These are phyloP conservation scores for Pterocarpus macrocarpus DNA, from an alignment of 306 rosid species.

Conservation along the genomic window DNA sequence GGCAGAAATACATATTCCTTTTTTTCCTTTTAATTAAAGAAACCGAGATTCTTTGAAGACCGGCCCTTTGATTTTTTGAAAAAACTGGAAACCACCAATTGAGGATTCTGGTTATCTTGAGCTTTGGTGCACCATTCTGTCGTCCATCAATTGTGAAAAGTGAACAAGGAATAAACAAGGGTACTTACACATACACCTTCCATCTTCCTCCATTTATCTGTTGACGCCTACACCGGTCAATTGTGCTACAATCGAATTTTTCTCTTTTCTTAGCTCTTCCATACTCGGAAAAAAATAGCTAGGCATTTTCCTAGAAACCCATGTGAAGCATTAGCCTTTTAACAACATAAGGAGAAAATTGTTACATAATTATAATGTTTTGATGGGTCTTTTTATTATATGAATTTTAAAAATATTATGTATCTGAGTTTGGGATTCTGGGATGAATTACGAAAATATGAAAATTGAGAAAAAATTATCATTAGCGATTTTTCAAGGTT, in stretches of 20 bases:
- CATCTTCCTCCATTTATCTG: slow-evolving; percentile 49
- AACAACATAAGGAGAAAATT: not conserved
- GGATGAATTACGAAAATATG: too few species aligned
- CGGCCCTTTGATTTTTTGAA: not conserved
- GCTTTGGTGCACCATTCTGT: slow-evolving; percentile 57
- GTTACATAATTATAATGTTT: too few species aligned
- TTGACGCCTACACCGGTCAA: slow-evolving; percentile 37
- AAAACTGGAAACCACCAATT: slow-evolving; percentile 58
- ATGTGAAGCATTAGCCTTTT: slow-evolving; percentile 27
- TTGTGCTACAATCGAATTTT: slow-evolving; percentile 29
- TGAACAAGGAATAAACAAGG: slow-evolving; percentile 48
- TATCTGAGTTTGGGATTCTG: too few species aligned
- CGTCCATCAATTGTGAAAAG: slow-evolving; percentile 55
- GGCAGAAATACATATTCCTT: slow-evolving; percentile 46
- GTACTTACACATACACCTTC: slow-evolving; percentile 43
- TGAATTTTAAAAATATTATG: too few species aligned
- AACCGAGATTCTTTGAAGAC: slow-evolving; percentile 32
- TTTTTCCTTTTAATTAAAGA: slow-evolving; percentile 34
- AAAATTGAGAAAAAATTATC: too few species aligned
- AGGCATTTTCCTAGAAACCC: slow-evolving; percentile 24
- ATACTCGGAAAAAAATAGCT: not conserved
- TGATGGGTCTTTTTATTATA: too few species aligned
- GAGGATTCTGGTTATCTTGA: slow-evolving; percentile 56
- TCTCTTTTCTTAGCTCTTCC: slow-evolving; percentile 14
- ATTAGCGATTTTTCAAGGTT: too few species aligned